These are phyloP conservation scores for Xylariaceae sp. DNA, from an alignment of 2,329 filamentous ascomycete genomes.

Conservation along the genomic window DNA sequence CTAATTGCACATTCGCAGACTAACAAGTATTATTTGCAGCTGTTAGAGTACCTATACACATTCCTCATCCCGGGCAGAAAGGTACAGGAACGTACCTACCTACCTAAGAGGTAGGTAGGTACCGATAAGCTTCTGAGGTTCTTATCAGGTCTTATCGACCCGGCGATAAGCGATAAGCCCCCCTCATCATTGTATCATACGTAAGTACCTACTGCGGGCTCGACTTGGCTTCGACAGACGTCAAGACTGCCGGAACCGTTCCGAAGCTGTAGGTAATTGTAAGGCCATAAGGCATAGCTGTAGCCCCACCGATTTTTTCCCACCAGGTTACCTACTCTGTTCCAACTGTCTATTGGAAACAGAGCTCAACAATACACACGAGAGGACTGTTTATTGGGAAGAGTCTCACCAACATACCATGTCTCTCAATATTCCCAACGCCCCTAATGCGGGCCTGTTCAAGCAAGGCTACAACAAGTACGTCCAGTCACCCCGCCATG, in stretches of 20 bases:
- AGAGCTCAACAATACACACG: not conserved
- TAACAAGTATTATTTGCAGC: no score
- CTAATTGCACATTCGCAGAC: no score
- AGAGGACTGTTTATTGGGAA: not conserved
- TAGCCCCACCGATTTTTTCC: constrained; percentile 23
- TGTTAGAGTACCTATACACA: no score
- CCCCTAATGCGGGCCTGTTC: constrained; percentile 89
- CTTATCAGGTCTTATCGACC: not conserved
- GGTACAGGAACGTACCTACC: no score
- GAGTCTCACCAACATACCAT: constrained; percentile 56
- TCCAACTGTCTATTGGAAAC: not conserved
- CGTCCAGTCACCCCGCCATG: constrained; percentile 29
- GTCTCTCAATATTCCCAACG: constrained; percentile 94
- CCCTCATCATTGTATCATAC: not conserved
- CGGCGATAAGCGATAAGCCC: not conserved
- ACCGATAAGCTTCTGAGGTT: not conserved
- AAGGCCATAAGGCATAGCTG: not conserved
- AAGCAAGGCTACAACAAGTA: constrained; percentile 96
- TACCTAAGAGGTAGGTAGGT: not conserved
- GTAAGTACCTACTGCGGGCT: not conserved
- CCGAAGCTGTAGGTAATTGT: not conserved
- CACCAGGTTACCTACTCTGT: constrained; percentile 10
- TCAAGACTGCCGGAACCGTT: not conserved
- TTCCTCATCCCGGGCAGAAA: no score
- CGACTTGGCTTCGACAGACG: not conserved